Percentiles rank a stretch among this genome's conserved stretches.
Evolutionary conservation across 1,284 basidiomycete genomes (phyloP).

Genomic region (Pseudozyma flocculosa): DNA sequence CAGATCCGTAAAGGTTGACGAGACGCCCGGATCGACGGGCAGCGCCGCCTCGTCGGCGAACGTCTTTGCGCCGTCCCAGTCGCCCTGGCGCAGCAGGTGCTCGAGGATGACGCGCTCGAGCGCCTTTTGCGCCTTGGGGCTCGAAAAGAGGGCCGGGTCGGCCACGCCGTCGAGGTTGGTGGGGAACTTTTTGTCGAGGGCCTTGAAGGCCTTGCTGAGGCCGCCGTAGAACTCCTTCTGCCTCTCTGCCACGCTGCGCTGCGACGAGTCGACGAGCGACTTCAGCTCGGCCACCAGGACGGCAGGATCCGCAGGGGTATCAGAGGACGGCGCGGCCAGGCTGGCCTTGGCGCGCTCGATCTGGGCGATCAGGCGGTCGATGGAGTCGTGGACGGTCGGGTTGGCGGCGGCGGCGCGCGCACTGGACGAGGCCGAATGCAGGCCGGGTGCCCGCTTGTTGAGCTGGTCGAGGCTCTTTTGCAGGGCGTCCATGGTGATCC

Average conservation of each 20-base stretch:
- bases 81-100: conserved; percentile 47
- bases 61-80: conserved; percentile 29
- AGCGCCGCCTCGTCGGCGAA: conserved; percentile 32
- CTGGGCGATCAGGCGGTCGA: conserved; percentile 40
- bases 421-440: conserved; percentile 25
- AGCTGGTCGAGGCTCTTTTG: conserved; percentile 46
- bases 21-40: conserved; percentile 5
- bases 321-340: not conserved
- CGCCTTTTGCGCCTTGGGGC: conserved; percentile 26
- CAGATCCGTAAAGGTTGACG: conserved; percentile 16
- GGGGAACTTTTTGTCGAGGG: conserved; percentile 50
- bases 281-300: conserved; percentile 26
- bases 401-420: conserved; percentile 15
- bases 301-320: conserved; percentile 4
- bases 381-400: conserved; percentile 36
- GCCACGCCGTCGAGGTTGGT: conserved; percentile 38
- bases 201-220: conserved; percentile 41
- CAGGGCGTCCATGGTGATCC: conserved; percentile 44
- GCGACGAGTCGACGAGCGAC: conserved; percentile 20
- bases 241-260: conserved; percentile 37
- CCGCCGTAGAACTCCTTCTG: conserved; percentile 48
- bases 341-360: conserved; percentile 37
- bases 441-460: conserved; percentile 29
- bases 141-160: conserved; percentile 41
- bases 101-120: conserved; percentile 41